Evolutionary conservation across 495 filamentous ascomycete genomes (phyloP).

Genomic region (Neurospora sp.): DNA sequence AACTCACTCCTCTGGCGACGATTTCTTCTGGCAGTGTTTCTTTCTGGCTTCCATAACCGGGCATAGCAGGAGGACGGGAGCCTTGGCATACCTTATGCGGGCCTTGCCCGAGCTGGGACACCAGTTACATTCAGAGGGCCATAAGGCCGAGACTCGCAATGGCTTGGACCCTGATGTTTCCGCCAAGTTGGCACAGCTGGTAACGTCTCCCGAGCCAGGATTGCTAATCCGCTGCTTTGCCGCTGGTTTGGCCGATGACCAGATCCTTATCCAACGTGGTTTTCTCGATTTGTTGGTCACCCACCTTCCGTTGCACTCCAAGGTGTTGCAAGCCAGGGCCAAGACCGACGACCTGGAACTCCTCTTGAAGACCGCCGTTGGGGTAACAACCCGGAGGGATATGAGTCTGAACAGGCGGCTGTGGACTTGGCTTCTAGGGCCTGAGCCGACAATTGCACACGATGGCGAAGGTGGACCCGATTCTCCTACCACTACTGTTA

Average conservation of each 20-base stretch:
- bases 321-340: conserved; percentile 64
- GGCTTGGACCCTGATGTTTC: conserved; percentile 18
- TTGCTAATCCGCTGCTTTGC: conserved; percentile 84
- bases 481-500: conserved; percentile 36
- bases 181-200: conserved; percentile 53
- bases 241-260: conserved; percentile 78
- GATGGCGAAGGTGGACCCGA: conserved; percentile 37
- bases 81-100: conserved; percentile 73
- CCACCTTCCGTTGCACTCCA: conserved; percentile 80
- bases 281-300: conserved; percentile 90
- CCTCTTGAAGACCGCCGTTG: conserved; percentile 68
- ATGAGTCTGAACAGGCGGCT: conserved; percentile 93
- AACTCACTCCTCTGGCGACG: conserved; percentile 54
- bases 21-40: conserved; percentile 97
- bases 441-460: conserved; percentile 47
- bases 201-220: conserved; percentile 88
- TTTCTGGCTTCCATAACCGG: conserved; percentile 90
- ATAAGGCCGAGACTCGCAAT: conserved; percentile 10
- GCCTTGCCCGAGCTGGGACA: conserved; percentile 64
- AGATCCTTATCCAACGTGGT: conserved; percentile 84
- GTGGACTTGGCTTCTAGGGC: conserved; percentile 95
- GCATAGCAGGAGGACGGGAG: conserved; percentile 69
- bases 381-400: conserved; percentile 78
- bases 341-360: conserved; percentile 66
- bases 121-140: conserved; percentile 14